These are phyloP conservation scores for Stagonosporopsis vannaccii DNA, from an alignment of 2,329 filamentous ascomycete species.

Conservation along the genomic window DNA sequence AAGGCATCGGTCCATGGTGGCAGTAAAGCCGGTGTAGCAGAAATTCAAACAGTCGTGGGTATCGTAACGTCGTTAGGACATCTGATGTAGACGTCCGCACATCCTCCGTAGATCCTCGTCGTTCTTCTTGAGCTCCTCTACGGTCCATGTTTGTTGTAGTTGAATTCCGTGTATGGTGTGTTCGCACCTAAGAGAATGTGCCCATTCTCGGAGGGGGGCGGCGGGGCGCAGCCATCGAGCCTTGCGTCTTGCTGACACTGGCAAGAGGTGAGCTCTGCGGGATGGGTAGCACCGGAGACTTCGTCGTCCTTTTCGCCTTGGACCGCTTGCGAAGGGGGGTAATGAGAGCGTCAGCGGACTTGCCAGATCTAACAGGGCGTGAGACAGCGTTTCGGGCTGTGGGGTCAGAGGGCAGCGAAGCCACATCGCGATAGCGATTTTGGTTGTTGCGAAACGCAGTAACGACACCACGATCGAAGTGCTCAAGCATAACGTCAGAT, in stretches of 20 bases:
- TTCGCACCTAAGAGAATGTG: conserved; percentile 39
- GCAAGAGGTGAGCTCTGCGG: conserved; percentile 38
- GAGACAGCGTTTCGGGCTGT: conserved; percentile 46
- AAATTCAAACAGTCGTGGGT: conserved; percentile 42
- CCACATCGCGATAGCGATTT: conserved; percentile 48
- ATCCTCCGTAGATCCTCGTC: conserved; percentile 28
- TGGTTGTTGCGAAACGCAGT: conserved; percentile 52
- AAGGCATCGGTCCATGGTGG: conserved; percentile 37
- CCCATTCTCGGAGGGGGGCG: conserved; percentile 43
- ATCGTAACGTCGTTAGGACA: conserved; percentile 45
- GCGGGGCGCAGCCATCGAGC: conserved; percentile 36
- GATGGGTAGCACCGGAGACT: conserved; percentile 30
- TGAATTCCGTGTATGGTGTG: conserved; percentile 9
- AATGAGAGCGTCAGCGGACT: conserved; percentile 50
- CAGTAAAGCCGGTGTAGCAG: conserved; percentile 31
- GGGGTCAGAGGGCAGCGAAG: conserved; percentile 47
- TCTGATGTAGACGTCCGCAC: conserved; percentile 21
- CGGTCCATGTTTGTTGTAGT: conserved; percentile 5
- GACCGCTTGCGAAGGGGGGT: conserved; percentile 49
- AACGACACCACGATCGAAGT: conserved; percentile 60
- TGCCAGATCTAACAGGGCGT: conserved; percentile 47
- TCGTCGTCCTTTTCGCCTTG: conserved; percentile 36
- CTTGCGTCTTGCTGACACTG: conserved; percentile 42
- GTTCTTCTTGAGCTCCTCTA: conserved; percentile 14
- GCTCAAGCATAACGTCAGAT: conserved; percentile 50